Evolutionary conservation across 2,329 filamentous ascomycete species (phyloP), one percentile per base, ranked within the genome.

Genomic region (Alternaria sp.): DNA sequence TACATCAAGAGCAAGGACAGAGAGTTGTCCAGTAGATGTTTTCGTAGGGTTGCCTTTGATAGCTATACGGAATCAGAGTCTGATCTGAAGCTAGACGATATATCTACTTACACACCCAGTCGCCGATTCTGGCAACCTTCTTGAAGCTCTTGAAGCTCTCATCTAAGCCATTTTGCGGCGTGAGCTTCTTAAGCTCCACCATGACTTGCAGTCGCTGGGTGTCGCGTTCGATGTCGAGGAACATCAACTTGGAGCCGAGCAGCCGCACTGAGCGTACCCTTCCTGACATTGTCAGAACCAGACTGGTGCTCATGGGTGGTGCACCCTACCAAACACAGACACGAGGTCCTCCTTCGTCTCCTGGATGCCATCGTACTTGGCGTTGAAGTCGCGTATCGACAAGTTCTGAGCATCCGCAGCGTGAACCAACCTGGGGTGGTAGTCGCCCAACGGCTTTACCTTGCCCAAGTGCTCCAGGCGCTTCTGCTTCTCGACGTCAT

Each of bases 171-270:
- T 78, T 65, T n/a, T 74, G 64, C 15, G 55, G 40, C 15, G 77
- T 76, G 64, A 86, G 74, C 55, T 84, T 86, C 62, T 85, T 84
- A 70, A 90, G 85, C 79, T 92, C 91, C 79, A 91, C 86, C 83
- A 97, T 89, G 65, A 90, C 86, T 81, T 99, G 96, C 32, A 96
- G 80, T 67, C 86, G 87, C 69, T 88, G 82, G 61, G 89, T 90
- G 75, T 93, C 89, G 77, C 93, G 89, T 69, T 89, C 84, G 54
- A 98, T 82, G 80, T 96, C 91, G 69, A 97, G 79, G 79, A 99
- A 99, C 67, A 93, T 84, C 71, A 99, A 88, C 80, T 91, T 93
- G 71, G 88, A 90, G 69, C 94, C 90, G 58, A 89, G 86, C 51
- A 87, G 84, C 66, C 93, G 91, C 75, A 91, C 87, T 50, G 89